Evolutionary conservation across 2,329 filamentous ascomycete species (phyloP).

Genomic region (Aspergillus niger): DNA sequence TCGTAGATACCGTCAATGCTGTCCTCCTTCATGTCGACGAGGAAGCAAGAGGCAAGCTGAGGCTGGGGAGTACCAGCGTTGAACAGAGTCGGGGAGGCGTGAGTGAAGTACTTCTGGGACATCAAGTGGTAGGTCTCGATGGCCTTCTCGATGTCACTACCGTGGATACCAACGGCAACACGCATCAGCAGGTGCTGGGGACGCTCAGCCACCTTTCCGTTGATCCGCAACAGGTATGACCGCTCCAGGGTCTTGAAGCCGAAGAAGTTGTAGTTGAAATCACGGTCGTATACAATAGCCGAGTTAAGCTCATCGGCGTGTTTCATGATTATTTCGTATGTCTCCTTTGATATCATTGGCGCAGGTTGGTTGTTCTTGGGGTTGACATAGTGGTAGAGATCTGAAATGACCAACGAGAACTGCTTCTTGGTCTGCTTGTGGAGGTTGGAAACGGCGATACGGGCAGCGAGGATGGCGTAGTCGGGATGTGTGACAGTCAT

Average conservation of each 20-base stretch:
- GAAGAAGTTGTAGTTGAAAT: conserved; percentile 99
- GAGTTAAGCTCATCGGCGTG: conserved; percentile 98
- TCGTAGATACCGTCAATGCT: conserved; percentile 99
- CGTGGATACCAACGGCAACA: conserved; percentile 95
- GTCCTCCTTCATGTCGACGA: conserved; percentile 99
- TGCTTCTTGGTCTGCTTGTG: conserved; percentile 99
- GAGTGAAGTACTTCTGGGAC: conserved; percentile 98
- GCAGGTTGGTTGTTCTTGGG: conserved; percentile 81
- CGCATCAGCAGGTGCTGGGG: conserved; percentile 99
- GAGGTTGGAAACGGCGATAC: conserved; percentile 98
- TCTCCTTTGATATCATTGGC: conserved; percentile 92
- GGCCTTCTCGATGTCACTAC: conserved; percentile 88
- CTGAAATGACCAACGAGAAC: conserved; percentile 91
- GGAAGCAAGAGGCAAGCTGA: conserved; percentile 96
- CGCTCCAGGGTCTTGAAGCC: conserved; percentile 99
- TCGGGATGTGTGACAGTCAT: conserved; percentile 99
- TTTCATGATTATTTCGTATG: conserved; percentile 90
- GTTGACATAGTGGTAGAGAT: conserved; percentile 95
- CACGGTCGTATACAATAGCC: conserved; percentile 97
- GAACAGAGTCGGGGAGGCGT: conserved; percentile 96
- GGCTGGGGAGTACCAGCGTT: conserved; percentile 94
- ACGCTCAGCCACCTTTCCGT: conserved; percentile 94
- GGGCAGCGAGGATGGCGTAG: conserved; percentile 96
- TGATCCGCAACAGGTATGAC: conserved; percentile 92
- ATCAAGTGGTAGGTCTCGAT: conserved; percentile 99